These are phyloP conservation scores for Otatea glauca DNA, from an alignment of 176 grass and related monocot species.

Conservation along the genomic window DNA sequence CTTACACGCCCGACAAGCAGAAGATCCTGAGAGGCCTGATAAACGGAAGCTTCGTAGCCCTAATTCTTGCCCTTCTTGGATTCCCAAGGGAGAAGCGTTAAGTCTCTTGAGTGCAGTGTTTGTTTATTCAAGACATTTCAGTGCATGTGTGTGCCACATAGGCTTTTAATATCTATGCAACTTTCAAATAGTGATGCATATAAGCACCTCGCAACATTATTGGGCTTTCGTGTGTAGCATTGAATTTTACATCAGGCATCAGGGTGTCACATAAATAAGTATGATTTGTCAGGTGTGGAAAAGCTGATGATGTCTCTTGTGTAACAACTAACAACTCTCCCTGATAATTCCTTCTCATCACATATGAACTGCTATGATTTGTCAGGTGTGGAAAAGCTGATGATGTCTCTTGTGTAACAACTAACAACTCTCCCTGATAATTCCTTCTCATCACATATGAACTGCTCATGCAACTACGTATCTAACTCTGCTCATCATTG, in stretches of 20 bases:
- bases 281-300: neutral
- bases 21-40: conserved; percentile 73
- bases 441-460: neutral
- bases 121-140: neutral
- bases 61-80: conserved; percentile 64
- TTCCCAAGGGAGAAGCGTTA: conserved; percentile 56
- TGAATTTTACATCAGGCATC: neutral
- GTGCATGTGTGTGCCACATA: neutral
- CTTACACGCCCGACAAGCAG: conserved; percentile 70
- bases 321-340: neutral
- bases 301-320: neutral
- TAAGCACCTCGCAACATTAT: neutral
- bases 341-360: neutral
- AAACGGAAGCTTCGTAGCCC: conserved; percentile 71
- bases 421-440: neutral
- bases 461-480: neutral
- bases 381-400: conserved; percentile 1
- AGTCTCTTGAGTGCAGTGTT: neutral
- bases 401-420: neutral
- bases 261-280: neutral
- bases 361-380: neutral
- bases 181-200: no score
- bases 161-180: neutral
- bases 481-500: neutral
- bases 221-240: neutral